Evolutionary conservation across 2,329 filamentous ascomycete species (phyloP).

Genomic region (Penicillium sclerotiorum): DNA sequence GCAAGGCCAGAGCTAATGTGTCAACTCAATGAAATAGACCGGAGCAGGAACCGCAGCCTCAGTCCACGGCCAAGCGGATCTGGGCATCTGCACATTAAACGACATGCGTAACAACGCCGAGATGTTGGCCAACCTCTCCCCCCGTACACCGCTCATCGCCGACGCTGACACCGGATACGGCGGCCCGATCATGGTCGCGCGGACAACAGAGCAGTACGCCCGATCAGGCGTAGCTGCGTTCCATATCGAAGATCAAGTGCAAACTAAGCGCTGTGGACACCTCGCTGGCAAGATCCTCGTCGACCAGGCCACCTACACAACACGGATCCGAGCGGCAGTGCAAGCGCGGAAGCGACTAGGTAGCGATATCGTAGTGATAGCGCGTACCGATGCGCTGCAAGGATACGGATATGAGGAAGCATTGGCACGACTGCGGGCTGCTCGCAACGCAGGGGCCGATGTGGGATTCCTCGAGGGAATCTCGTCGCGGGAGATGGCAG

Average conservation of each 20-base stretch:
- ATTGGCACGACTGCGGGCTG: constrained; percentile 41
- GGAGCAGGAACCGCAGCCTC: constrained; percentile 55
- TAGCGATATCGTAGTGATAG: constrained; percentile 49
- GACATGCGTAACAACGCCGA: constrained; percentile 58
- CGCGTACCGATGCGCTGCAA: constrained; percentile 45
- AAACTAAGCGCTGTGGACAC: constrained; percentile 47
- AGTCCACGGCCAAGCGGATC: constrained; percentile 52
- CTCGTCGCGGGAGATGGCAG: constrained; percentile 41
- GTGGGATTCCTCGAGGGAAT: constrained; percentile 48
- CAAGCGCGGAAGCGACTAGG: constrained; percentile 35
- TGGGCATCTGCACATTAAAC: constrained; percentile 54
- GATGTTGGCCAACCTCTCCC: constrained; percentile 57
- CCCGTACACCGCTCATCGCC: constrained; percentile 54
- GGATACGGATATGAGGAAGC: constrained; percentile 45
- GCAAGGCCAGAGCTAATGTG: not conserved
- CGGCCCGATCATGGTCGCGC: constrained; percentile 52
- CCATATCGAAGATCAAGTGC: constrained; percentile 61
- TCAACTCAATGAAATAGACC: constrained; percentile 38
- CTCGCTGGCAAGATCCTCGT: constrained; percentile 45
- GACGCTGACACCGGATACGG: constrained; percentile 61
- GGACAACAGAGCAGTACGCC: constrained; percentile 54
- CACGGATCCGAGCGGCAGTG: constrained; percentile 42
- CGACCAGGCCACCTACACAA: constrained; percentile 35
- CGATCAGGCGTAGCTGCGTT: constrained; percentile 58
- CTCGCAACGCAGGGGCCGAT: constrained; percentile 45